phyloP scores from a whole-genome alignment of 177 flowering plant genomes.

The Vitis hybrid region DNA sequence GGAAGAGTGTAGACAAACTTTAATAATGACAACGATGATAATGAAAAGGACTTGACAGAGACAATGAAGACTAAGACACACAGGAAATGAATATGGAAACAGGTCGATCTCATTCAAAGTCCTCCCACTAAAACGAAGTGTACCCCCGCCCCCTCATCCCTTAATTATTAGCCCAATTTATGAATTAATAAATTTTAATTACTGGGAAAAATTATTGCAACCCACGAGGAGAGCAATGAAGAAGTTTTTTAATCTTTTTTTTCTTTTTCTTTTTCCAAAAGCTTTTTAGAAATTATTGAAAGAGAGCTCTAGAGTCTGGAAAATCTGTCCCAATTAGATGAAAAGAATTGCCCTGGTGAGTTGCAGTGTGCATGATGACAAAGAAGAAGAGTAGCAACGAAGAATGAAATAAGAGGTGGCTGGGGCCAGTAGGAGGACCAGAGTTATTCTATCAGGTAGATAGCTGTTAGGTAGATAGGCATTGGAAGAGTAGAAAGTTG shows the following conservation, averaged over 20 bases:
- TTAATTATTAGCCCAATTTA: too few relatives aligned
- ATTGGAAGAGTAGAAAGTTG: too few relatives aligned
- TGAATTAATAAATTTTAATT: too few relatives aligned
- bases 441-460: too few relatives aligned
- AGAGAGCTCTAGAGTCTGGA: neutral
- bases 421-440: too few relatives aligned
- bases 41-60: neutral
- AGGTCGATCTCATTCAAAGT: neutral
- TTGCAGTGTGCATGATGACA: too few relatives aligned
- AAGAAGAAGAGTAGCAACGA: too few relatives aligned
- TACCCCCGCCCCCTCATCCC: neutral
- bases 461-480: too few relatives aligned
- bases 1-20: conserved; percentile 9
- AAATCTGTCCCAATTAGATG: too few relatives aligned
- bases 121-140: neutral
- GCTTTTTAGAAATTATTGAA: neutral
- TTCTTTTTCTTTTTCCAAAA: neutral
- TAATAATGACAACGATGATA: conserved; percentile 1
- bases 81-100: neutral
- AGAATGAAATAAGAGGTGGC: too few relatives aligned
- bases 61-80: neutral
- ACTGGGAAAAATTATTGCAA: neutral
- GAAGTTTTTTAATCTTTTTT: too few relatives aligned
- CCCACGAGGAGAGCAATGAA: neutral
- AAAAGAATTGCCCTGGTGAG: too few relatives aligned